A percentile compares a stretch with the other conserved stretches of the same genome.
These are phyloP conservation scores for Stemphylium vesicarium DNA, from an alignment of 2,329 filamentous ascomycete genomes.

Conservation along the genomic window DNA sequence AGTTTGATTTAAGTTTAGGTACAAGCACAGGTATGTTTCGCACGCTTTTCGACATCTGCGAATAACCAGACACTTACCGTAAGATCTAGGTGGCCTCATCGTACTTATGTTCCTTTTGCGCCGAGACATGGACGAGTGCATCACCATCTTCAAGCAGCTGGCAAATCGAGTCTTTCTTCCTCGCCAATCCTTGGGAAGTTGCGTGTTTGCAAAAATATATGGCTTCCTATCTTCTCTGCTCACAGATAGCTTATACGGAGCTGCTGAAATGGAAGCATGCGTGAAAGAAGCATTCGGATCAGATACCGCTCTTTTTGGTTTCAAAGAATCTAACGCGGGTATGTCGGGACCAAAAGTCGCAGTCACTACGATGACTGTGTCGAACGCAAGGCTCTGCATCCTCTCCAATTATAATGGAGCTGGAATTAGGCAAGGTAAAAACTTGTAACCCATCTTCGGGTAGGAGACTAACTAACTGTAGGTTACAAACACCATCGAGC, in stretches of 20 bases:
- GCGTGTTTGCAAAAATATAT: slow-evolving; percentile 20
- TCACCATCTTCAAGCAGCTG: slow-evolving; percentile 16
- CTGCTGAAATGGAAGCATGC: slow-evolving; percentile 47
- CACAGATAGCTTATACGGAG: slow-evolving; percentile 21
- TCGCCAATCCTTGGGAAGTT: not conserved
- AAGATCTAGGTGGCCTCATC: slow-evolving; percentile 19
- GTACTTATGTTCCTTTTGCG: slow-evolving; percentile 23
- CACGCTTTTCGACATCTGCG: not conserved
- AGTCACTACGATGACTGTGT: slow-evolving; percentile 19
- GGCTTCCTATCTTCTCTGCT: slow-evolving; percentile 38
- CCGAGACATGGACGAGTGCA: slow-evolving; percentile 9
- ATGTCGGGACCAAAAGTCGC: slow-evolving; percentile 16
- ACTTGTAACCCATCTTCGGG: not conserved
- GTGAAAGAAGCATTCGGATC: slow-evolving; percentile 15
- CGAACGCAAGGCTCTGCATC: slow-evolving; percentile 12
- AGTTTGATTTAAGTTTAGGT: slow-evolving; percentile 22
- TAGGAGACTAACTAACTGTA: slow-evolving; percentile 6
- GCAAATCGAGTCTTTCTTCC: slow-evolving; percentile 11
- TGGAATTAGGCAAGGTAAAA: slow-evolving; percentile 9
- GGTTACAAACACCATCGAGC: slow-evolving; percentile 18
- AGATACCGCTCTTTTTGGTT: slow-evolving; percentile 15
- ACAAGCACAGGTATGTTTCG: slow-evolving; percentile 16
- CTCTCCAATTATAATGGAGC: slow-evolving; percentile 25
- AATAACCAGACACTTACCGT: not conserved
- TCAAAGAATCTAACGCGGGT: not conserved